Conservation (phyloP, 257 asterid genomes). For the Solanum sparsipilum region DNA sequence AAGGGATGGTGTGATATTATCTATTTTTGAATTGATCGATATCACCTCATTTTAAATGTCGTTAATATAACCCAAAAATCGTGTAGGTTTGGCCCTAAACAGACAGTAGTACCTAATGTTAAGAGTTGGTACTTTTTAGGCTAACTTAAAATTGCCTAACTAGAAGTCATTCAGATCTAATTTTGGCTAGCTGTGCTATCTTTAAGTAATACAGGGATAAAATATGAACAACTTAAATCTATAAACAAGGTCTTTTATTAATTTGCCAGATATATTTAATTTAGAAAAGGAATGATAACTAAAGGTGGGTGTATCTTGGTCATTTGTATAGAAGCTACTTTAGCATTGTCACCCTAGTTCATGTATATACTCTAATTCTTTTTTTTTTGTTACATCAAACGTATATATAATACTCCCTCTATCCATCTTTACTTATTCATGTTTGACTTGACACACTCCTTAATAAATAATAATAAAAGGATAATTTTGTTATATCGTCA, state of each 20-base stretch:
- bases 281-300: neutral
- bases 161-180: neutral
- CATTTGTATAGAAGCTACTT: neutral
- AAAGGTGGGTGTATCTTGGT: neutral
- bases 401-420: neutral
- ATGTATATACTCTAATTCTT: neutral
- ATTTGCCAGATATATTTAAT: neutral
- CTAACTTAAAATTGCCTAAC: neutral
- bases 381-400: neutral
- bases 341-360: neutral
- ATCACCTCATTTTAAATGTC: neutral
- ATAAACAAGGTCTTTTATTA: neutral
- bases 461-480: too few species aligned
- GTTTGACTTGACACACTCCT: neutral
- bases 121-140: neutral
- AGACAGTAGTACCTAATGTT: neutral
- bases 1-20: neutral
- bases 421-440: too few species aligned
- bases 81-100: neutral
- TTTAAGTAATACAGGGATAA: neutral
- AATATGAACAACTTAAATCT: neutral
- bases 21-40: neutral
- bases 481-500: too few species aligned
- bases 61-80: neutral
- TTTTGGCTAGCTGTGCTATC: neutral